Evolutionary conservation across 768 basidiomycete species (phyloP).

Genomic region (Termitomyces sp.): DNA sequence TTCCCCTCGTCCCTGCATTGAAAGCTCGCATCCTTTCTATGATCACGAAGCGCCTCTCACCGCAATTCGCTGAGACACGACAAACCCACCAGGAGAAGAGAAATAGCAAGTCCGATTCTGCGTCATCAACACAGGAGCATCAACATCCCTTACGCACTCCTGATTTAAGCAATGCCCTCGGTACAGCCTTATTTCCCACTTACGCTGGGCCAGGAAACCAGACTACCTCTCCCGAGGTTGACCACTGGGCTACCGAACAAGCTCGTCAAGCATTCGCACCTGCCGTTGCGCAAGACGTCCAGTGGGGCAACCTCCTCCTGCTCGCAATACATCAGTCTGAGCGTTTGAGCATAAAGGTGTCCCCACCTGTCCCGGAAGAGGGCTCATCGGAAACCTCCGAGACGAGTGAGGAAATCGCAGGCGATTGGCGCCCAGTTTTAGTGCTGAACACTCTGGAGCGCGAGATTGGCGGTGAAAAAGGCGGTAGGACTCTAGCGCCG

Average conservation of each 20-base stretch:
- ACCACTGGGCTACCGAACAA: conserved; percentile 24
- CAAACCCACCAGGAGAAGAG: not conserved
- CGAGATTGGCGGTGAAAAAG: conserved; percentile 4
- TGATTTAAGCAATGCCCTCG: conserved; percentile 19
- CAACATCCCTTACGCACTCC: not conserved
- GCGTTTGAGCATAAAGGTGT: not conserved
- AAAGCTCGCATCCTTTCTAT: conserved; percentile 33
- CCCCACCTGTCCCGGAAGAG: not conserved
- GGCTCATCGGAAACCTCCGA: not conserved
- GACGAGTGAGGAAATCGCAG: not conserved
- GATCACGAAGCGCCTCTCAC: conserved; percentile 29
- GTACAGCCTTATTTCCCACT: conserved; percentile 22
- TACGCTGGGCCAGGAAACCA: conserved; percentile 7
- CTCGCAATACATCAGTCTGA: conserved; percentile 28
- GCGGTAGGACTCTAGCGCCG: not conserved
- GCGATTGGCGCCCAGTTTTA: conserved; percentile 40
- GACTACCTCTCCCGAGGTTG: conserved; percentile 5
- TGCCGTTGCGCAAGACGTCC: conserved; percentile 21
- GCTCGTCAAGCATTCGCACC: conserved; percentile 27
- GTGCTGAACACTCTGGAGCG: conserved; percentile 36
- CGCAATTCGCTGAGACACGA: not conserved
- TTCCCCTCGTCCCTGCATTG: conserved; percentile 18
- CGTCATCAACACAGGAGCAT: not conserved
- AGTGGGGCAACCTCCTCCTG: conserved; percentile 41
- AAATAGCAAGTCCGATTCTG: not conserved